A percentile compares a stretch with the other conserved stretches of the same genome.
Conservation (phyloP, 192 early-diverging fungal species). For the Mortierella hygrophila region DNA sequence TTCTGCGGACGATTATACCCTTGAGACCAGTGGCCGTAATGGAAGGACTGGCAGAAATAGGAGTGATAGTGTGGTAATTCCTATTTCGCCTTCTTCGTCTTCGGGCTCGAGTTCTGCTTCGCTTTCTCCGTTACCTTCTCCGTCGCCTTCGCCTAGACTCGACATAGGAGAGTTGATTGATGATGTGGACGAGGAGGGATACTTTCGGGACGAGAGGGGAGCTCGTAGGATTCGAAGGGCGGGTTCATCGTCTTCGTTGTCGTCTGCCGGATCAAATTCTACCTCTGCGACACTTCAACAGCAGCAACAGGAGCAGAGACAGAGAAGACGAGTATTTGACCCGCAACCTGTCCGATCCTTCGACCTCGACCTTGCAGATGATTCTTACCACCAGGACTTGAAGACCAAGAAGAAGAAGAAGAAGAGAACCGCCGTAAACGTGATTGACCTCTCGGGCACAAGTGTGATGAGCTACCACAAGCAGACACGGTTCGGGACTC, state of each 20-base stretch:
- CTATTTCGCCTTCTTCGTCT: conserved; percentile 19
- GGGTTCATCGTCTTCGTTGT: not conserved
- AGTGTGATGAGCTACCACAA: conserved; percentile 31
- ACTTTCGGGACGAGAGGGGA: not conserved
- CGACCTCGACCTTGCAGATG: too few species aligned
- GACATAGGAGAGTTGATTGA: not conserved
- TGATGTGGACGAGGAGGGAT: not conserved
- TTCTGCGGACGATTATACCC: not conserved
- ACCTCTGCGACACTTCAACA: not conserved
- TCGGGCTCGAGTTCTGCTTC: not conserved
- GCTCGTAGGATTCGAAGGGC: not conserved
- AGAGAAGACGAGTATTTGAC: conserved; percentile 1
- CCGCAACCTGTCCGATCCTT: not conserved
- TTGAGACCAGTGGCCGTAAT: not conserved
- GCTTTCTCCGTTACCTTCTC: not conserved
- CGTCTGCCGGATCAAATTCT: not conserved
- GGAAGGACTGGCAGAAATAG: not conserved
- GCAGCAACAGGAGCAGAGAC: not conserved
- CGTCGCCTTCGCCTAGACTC: not conserved
- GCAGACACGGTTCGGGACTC: conserved; percentile 8
- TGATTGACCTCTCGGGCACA: conserved; percentile 22
- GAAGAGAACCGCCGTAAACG: conserved; percentile 13
- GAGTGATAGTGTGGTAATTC: conserved; percentile 21
- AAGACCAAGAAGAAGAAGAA: not conserved
- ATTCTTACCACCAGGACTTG: too few species aligned